Evolutionary conservation across 2,329 filamentous ascomycete genomes (phyloP).

Genomic region (Fusarium mundagurra): DNA sequence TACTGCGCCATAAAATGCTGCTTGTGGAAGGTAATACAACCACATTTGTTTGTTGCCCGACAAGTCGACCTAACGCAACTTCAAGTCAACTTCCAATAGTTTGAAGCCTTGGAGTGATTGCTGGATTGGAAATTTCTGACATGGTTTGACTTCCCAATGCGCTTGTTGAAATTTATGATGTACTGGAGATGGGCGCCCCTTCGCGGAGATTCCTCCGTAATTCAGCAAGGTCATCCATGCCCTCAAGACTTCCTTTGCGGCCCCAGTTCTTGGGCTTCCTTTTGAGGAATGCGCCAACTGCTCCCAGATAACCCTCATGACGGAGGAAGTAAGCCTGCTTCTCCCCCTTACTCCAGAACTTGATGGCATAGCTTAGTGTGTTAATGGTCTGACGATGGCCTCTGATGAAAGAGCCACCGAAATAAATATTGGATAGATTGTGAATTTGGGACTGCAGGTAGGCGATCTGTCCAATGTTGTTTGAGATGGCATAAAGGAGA

Average conservation of each 20-base stretch:
- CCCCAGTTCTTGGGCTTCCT: slow-evolving; percentile 93
- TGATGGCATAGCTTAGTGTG: slow-evolving; percentile 94
- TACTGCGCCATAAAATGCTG: slow-evolving; percentile 14
- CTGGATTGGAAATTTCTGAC: background rate
- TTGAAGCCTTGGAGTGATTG: slow-evolving; percentile 9
- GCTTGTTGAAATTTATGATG: slow-evolving; percentile 2
- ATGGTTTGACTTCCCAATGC: background rate
- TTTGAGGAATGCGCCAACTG: slow-evolving; percentile 94
- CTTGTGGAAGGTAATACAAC: background rate
- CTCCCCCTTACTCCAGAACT: slow-evolving; percentile 93
- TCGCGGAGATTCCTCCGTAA: slow-evolving; percentile 41
- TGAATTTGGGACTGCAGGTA: slow-evolving; percentile 98
- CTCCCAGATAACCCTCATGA: slow-evolving; percentile 94
- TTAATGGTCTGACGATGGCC: slow-evolving; percentile 98
- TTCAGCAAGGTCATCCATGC: slow-evolving; percentile 47
- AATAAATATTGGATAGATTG: slow-evolving; percentile 91
- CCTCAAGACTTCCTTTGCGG: slow-evolving; percentile 79
- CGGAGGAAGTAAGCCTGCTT: slow-evolving; percentile 97
- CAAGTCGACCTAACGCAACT: background rate
- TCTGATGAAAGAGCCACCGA: slow-evolving; percentile 95
- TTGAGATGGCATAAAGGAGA: slow-evolving; percentile 92
- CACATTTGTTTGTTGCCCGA: background rate
- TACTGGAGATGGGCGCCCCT: slow-evolving; percentile 14
- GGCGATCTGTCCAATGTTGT: slow-evolving; percentile 98
- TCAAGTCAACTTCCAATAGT: background rate